Percentiles rank a stretch among this genome's conserved stretches.
These are phyloP conservation scores for Chlorella sp. DNA, from an alignment of 139 green algal species.

Conservation along the genomic window DNA sequence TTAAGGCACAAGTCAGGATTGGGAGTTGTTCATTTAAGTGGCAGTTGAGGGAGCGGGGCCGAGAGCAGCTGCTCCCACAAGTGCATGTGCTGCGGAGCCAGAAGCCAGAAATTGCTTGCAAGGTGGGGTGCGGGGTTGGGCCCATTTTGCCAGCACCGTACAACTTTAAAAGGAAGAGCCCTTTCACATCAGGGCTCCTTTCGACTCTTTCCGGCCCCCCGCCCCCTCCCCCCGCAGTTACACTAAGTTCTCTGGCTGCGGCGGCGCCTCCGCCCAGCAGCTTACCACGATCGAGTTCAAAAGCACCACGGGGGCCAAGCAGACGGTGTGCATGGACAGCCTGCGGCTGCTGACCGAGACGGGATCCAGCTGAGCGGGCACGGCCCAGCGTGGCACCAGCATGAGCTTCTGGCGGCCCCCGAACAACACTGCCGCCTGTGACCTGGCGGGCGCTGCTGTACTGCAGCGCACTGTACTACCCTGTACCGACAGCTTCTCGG, in stretches of 20 bases:
- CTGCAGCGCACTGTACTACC: too few species aligned
- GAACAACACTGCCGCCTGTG: too few species aligned
- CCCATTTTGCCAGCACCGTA: neutral
- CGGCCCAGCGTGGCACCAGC: too few species aligned
- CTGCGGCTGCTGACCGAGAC: neutral
- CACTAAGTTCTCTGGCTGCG: neutral
- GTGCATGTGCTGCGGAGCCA: too few species aligned
- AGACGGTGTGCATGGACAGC: constrained; percentile 26
- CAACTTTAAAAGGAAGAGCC: neutral
- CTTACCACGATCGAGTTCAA: constrained; percentile 8
- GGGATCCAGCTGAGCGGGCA: neutral
- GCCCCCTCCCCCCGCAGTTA: neutral
- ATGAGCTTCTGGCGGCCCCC: too few species aligned
- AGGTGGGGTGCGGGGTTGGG: too few species aligned
- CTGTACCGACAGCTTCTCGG: too few species aligned
- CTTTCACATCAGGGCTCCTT: neutral
- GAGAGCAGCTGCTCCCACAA: neutral
- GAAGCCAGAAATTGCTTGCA: too few species aligned
- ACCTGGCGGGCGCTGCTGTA: too few species aligned
- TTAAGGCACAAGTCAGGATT: too few species aligned
- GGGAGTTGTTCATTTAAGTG: neutral
- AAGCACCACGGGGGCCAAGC: neutral
- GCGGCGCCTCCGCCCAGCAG: neutral
- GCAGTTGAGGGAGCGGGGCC: too few species aligned
- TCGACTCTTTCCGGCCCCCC: neutral